Base-by-base conservation (phyloP, 441 rosid species). In the Jatropha multifida region DNA sequence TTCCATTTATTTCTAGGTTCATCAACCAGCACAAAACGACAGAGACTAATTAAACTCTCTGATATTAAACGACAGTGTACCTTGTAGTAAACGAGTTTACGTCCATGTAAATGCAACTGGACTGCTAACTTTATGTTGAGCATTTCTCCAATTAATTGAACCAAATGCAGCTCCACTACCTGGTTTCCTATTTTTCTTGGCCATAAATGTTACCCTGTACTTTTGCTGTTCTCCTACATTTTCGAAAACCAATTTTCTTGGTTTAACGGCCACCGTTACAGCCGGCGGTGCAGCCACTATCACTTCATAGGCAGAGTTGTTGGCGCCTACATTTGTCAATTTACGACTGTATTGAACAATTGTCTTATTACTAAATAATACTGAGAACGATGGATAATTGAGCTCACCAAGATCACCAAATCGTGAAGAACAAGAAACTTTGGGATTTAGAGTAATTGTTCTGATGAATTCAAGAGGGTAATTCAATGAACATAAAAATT, bases 301-400 rank as follows among this genome's bases (percentile, higher is more conserved):
- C 15, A 86, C 92, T 7, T 79, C 72, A 80, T 93, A 93, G 1
- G 58, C 27, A 12, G 94, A 87, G 23, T 67, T 76, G 0, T 86
- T 77, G 3, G 85, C 55, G 20, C 96, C 98, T 0, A 92, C 98
- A n/a, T 94, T 94, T 59, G 97, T 94, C 73, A 94, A 78, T 69
- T 80, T 86, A 0, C 97, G 81, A 6, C 90, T 88, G 86, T 92
- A 92, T 41, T 87, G 76, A 32, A 88, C 91, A 2, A 85, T 89
- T 80, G 85, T 83, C 74, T 86, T 87, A 72, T 73, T 77, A 2
- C 81, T 80, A 38, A 94, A 92, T 78, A 88, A 40, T 61, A 94
- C 92, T 0, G 97, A 92, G 83, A 94, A 92, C 0, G 95, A 90
- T 1, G 96, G 97, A 74, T 94, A 94, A 77, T 94, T 94, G 70